phyloP scores from a whole-genome alignment of 2,329 filamentous ascomycete genomes.

The Ophiostoma australiae region DNA sequence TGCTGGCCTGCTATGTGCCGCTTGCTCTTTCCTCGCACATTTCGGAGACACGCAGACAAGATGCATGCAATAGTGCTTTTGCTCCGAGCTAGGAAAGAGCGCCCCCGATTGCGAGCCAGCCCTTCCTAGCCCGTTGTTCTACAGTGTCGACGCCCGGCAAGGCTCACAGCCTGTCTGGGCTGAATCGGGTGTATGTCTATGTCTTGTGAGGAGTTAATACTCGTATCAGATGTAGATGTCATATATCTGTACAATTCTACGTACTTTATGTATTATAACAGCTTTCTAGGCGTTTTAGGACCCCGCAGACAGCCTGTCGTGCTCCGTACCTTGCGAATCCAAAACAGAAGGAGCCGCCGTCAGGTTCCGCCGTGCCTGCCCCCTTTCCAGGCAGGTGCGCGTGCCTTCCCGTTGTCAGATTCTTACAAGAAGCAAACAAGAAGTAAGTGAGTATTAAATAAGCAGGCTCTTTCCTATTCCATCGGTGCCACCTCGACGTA shows the following conservation, averaged over 20 bases:
- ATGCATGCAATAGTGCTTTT: neutral
- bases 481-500: neutral
- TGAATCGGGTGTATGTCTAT: neutral
- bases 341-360: neutral
- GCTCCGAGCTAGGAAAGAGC: neutral
- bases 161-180: conserved; percentile 7
- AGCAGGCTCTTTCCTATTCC: neutral
- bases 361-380: neutral
- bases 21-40: neutral
- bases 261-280: neutral
- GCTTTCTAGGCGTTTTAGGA: neutral
- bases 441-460: neutral
- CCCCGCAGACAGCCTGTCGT: neutral
- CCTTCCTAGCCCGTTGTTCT: neutral
- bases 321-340: neutral
- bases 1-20: neutral
- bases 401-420: neutral
- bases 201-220: neutral
- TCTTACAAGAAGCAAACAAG: no score
- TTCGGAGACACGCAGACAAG: neutral
- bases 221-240: neutral
- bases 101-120: neutral
- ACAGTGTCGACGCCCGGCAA: neutral
- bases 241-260: neutral
- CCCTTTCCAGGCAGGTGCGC: neutral